Evolutionary conservation across 2,329 filamentous ascomycete species (phyloP).

Genomic region (Falciphora oryzae): DNA sequence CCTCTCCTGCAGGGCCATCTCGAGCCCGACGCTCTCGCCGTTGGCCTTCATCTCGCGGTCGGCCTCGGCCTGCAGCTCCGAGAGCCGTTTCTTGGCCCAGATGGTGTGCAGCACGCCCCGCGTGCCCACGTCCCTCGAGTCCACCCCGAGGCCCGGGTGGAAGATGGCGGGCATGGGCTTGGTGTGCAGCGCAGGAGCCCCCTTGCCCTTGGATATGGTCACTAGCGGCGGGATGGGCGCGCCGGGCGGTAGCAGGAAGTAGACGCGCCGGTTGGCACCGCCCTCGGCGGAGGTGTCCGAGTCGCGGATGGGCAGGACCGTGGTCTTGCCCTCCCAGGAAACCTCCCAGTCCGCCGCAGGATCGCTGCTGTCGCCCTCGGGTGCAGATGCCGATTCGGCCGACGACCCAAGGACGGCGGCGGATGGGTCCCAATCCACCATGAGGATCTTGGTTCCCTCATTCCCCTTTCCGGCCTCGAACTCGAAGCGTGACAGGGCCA

Average conservation of each 20-base stretch:
- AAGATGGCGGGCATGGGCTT: constrained; percentile 87
- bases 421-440: constrained; percentile 79
- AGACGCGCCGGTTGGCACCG: constrained; percentile 52
- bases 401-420: constrained; percentile 10
- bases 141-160: constrained; percentile 65
- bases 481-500: constrained; percentile 76
- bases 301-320: constrained; percentile 62
- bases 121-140: constrained; percentile 59
- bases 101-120: constrained; percentile 83
- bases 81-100: constrained; percentile 80
- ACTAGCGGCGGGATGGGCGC: constrained; percentile 67
- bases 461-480: constrained; percentile 72
- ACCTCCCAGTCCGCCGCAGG: constrained; percentile 60
- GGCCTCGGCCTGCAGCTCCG: constrained; percentile 72
- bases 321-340: constrained; percentile 74
- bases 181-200: constrained; percentile 41
- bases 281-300: constrained; percentile 28
- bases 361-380: constrained; percentile 36
- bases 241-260: constrained; percentile 73
- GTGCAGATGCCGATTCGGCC: neutral
- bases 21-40: constrained; percentile 72
- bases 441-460: constrained; percentile 83
- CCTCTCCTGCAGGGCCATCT: constrained; percentile 79
- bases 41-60: constrained; percentile 66
- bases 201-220: constrained; percentile 47